These are phyloP conservation scores for Paramarasmius palmivorus DNA, from an alignment of 1,284 basidiomycete species.

Conservation along the genomic window DNA sequence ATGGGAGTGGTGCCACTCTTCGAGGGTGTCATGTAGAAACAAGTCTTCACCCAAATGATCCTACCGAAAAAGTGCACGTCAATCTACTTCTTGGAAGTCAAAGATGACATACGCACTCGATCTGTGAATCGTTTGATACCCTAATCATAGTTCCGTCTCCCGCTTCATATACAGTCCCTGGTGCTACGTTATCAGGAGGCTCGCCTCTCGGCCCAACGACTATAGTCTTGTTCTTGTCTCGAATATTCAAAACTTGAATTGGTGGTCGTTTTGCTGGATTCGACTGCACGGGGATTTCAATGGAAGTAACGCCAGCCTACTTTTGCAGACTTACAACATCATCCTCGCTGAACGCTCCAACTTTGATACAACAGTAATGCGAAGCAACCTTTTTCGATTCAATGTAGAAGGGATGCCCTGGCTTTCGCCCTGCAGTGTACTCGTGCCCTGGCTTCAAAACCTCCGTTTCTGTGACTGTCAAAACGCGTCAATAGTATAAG, in stretches of 20 bases:
- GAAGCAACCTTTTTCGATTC: neutral
- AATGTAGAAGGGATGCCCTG: neutral
- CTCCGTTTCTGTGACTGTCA: neutral
- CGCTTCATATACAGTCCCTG: too few species aligned
- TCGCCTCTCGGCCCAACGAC: too few species aligned
- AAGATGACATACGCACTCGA: neutral
- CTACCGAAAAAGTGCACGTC: constrained; percentile 26
- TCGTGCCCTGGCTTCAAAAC: neutral
- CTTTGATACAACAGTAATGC: neutral
- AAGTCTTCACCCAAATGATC: constrained; percentile 54
- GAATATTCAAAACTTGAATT: too few species aligned
- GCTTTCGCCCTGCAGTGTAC: neutral
- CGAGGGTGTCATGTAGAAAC: constrained; percentile 43
- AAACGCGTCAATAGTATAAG: neutral
- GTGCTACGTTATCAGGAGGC: too few species aligned
- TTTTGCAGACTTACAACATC: neutral
- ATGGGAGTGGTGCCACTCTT: constrained; percentile 24
- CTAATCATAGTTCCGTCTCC: too few species aligned
- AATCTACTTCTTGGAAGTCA: neutral
- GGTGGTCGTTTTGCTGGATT: neutral
- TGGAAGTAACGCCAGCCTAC: neutral
- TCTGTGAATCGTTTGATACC: too few species aligned
- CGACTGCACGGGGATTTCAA: neutral
- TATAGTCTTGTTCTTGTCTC: too few species aligned
- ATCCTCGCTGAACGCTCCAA: neutral